Base-by-base conservation (phyloP, 768 basidiomycete genomes). In the Scleroderma bovista region DNA sequence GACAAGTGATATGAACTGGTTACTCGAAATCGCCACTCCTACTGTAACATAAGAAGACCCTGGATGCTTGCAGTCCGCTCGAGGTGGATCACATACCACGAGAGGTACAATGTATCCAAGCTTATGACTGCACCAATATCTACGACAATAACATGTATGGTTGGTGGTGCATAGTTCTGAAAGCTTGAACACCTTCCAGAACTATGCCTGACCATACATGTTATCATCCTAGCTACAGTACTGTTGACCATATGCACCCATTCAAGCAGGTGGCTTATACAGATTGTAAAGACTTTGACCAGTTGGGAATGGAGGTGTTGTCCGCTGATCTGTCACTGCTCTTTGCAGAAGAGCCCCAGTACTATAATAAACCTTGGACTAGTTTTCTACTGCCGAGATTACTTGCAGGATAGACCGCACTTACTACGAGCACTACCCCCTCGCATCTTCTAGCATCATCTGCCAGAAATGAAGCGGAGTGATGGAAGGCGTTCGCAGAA, bases 41-140 rank as follows among this genome's bases (percentile, higher is more conserved):
- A n/a, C n/a, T 33, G 32, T 15, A 33, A 15, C 32, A 15, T 33
- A 33, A 33, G 32, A 33, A 33, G 7, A 33, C 32, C 32, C 15
- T 33, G 32, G 15, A 15, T 33, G 32, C 8, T 8, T 56, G 59
- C 51, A 56, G 16, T 19, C 40, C 26, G 32, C 52, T 17, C 22
- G 42, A 43, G 49, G 51, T 19, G 50, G 50, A 20, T 37, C 46
- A 43, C 48, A 56, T 9, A 10, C 51, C 20, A 33, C 51, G 24
- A 33, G 8, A 15, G 32, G 32, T 63, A 63, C 48, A 52, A 32
- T 26, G 12, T 57, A 16, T 44, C 57, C 29, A 58, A 64, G 45
- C 60, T 60, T 41, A 20, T 64, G 63, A 64, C 44, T 56, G 60
- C 13, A 13, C 46, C 53, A 64, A 62, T 19, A 64, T 64, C 42